phyloP scores from a whole-genome alignment of 345 rosid species.

The Streptanthus diversifolius region DNA sequence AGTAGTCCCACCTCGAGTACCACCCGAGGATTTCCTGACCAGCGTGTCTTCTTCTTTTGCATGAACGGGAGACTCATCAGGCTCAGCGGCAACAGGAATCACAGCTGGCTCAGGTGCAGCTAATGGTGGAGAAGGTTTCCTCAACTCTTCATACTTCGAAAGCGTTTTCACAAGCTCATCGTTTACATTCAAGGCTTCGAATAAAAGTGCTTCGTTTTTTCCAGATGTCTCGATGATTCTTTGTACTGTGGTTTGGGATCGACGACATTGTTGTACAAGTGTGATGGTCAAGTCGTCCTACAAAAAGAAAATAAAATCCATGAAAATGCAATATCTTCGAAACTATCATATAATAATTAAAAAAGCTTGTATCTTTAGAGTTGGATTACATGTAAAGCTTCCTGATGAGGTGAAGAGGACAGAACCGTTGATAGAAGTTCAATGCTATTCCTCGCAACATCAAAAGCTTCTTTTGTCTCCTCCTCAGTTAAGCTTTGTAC shows the following conservation, averaged over 20 bases:
- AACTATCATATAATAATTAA: neutral
- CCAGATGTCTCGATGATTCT: conserved; percentile 81
- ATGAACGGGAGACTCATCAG: conserved; percentile 51
- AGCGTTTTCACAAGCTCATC: conserved; percentile 83
- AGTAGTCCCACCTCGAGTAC: conserved; percentile 36
- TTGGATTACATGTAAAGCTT: conserved; percentile 59
- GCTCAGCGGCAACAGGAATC: conserved; percentile 65
- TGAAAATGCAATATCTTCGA: neutral
- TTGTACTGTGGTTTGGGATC: conserved; percentile 54
- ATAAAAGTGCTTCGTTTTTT: conserved; percentile 76
- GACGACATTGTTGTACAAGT: conserved; percentile 74
- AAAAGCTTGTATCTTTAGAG: neutral
- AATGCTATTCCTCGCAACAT: conserved; percentile 83
- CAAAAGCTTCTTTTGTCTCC: conserved; percentile 86
- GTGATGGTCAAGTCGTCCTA: conserved; percentile 81
- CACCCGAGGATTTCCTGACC: conserved; percentile 53
- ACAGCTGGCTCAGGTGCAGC: conserved; percentile 69
- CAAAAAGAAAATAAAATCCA: neutral
- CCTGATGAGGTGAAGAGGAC: conserved; percentile 79
- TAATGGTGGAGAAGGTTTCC: conserved; percentile 45
- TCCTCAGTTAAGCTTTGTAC: conserved; percentile 58
- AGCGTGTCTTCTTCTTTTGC: conserved; percentile 53
- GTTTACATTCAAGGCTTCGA: conserved; percentile 88
- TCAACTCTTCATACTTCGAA: conserved; percentile 62
- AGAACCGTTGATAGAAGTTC: conserved; percentile 82